Evolutionary conservation across 345 rosid species (phyloP), one percentile per base, ranked within the genome.

Genomic region (Punica granatum): DNA sequence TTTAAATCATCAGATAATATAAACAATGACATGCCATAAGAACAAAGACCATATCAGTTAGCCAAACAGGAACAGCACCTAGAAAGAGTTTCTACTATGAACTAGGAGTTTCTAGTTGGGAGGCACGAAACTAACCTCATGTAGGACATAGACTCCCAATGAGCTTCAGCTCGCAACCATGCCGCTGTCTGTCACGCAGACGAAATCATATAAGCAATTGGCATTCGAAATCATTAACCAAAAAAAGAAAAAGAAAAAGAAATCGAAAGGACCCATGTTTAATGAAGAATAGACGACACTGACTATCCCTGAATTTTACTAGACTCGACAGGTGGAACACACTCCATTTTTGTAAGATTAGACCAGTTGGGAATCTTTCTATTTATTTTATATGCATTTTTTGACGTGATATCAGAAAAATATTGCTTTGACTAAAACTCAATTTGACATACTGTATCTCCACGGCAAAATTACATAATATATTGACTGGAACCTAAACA

Each of bases 141-240:
- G 60, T 67, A 64, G 54, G 76, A 64, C 6, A 43, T 19, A 39
- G 67, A 41, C 72, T 73, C 76, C 76, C 64, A 63, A 16, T 69
- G 69, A 68, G 72, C 69, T 68, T 73, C 76, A 11, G 76, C 76
- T 63, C 76, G 76, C 33, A 73, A 59, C 76, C 76, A 73, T 42
- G 76, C 72, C 12, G 76, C 76, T 19, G 76, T 68, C 76, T 73
- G 65, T 37, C 72, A 46, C 6, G 36, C 44, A 43, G 31, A 58
- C 35, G 53, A 60, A 66, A 58, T 31, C 26, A 34, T 16, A 59
- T 60, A 12, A 60, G 36, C 65, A 65, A 28, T 28, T 25, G 1
- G 60, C 26, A 6, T 25, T 28, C 26, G 13, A 44, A 23, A 34
- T 37, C 9, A 8, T 21, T 3, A 28, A 30, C 39, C 39, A 16